Evolutionary conservation across 2,329 filamentous ascomycete genomes (phyloP).

Genomic region (Neopestalotiopsis sp.): DNA sequence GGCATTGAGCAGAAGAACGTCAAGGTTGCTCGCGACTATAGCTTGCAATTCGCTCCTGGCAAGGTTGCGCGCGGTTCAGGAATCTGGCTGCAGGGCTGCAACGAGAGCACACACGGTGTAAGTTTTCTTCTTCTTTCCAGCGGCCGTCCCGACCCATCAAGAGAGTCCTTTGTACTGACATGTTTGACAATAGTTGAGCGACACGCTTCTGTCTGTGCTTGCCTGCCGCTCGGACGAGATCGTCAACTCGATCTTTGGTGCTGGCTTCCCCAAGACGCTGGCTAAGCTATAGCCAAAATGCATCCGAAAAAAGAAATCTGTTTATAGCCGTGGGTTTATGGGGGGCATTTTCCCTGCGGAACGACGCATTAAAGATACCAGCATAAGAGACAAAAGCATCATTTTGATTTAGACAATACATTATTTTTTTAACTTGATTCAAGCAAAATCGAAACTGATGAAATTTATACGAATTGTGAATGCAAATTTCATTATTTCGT

Average conservation of each 20-base stretch:
- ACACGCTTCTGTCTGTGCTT: slow-evolving; percentile 80
- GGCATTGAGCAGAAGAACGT: slow-evolving; percentile 56
- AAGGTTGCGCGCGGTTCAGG: slow-evolving; percentile 76
- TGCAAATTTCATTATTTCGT: no score
- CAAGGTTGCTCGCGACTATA: slow-evolving; percentile 76
- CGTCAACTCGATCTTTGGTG: slow-evolving; percentile 73
- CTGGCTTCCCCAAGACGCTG: slow-evolving; percentile 5
- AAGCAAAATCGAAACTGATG: background rate
- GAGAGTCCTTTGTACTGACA: slow-evolving; percentile 1
- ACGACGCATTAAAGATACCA: slow-evolving; percentile 11
- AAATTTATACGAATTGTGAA: background rate
- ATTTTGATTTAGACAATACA: slow-evolving; percentile 12
- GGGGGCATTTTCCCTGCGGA: background rate
- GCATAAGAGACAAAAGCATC: slow-evolving; percentile 12
- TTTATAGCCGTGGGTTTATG: background rate
- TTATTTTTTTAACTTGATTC: background rate
- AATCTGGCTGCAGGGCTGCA: slow-evolving; percentile 93
- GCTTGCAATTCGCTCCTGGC: slow-evolving; percentile 71
- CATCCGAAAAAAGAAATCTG: background rate
- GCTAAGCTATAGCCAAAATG: slow-evolving; percentile 8
- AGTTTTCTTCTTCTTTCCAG: slow-evolving; percentile 45
- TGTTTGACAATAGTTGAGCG: slow-evolving; percentile 64
- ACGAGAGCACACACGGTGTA: slow-evolving; percentile 90
- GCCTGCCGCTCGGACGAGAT: slow-evolving; percentile 79
- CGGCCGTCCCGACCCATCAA: background rate